Base-by-base conservation (phyloP, 192 early-diverging fungal genomes). In the Coemansia sp. region DNA sequence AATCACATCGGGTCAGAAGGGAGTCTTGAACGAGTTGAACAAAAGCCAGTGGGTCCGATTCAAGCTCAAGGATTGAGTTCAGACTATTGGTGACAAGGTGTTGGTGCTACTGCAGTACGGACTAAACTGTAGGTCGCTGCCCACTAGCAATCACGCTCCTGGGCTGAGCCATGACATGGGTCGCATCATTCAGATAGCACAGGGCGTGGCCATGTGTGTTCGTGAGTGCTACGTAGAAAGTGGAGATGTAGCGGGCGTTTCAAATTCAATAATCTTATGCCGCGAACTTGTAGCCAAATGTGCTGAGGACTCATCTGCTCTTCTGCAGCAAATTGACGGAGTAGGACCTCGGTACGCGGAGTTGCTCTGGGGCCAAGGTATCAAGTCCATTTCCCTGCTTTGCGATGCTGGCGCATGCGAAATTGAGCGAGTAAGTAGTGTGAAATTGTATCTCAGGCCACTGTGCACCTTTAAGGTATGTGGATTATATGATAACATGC, bases 281-380 rank as follows among this genome's bases (percentile, higher is more conserved):
- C 86, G 67, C 47, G 86, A 74, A 38, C 71, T 87, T 15, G 63
- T 63, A 20, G 80, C 84, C 10, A 76, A 72, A 57, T 79, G 80
- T 39, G 82, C 81, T 75, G 88, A 88, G 39, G 57, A 78, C 41
- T 72, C 79, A 5, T 68, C 85, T 3, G 72, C 80, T 5, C 43
- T 87, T 24, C 41, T 89, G 22, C 83, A 86, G 68, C 90, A 91
- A 71, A 76, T 91, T 29, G 84, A 87, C 12, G 85, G 82, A 5
- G 76, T 91, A 39, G 90, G 90, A 0, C 87, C 86, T 3, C 74
- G 78, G 13, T 75, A 85, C 12, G 72, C 89, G 0, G 77, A 76
- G 31, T 74, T 58, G 12, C 73, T 91, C 4, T 83, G 81, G 63
- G 79, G 65, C 7, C 75, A 76, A 1, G 87, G 85, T 0, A 78